Conservation (phyloP, 331 rosid genomes). For the Spiraea crenata region DNA sequence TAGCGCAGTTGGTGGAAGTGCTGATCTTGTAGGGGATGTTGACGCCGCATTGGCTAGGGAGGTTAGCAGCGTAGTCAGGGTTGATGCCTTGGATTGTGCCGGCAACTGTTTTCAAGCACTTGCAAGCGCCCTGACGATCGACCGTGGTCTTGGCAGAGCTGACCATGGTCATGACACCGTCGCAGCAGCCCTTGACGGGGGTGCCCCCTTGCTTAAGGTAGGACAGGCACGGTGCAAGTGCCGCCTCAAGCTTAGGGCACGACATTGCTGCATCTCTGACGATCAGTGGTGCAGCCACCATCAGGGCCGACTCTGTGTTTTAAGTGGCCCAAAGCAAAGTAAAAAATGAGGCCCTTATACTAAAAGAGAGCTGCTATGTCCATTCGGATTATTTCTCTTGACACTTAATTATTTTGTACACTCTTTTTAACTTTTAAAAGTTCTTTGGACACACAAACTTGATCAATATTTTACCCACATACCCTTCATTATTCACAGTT, state of each 20-base stretch:
- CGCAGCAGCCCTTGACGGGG: constrained; percentile 19
- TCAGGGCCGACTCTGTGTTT: too few species aligned
- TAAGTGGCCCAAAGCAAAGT: too few species aligned
- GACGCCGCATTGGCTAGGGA: constrained; percentile 41
- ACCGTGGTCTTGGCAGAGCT: constrained; percentile 24
- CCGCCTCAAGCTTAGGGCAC: constrained; percentile 19
- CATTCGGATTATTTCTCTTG: too few species aligned
- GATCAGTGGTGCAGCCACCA: constrained; percentile 13
- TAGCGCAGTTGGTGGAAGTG: constrained; percentile 37
- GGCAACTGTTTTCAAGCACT: constrained; percentile 35
- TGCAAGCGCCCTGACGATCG: constrained; percentile 33
- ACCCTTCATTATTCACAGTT: too few species aligned
- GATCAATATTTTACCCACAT: too few species aligned
- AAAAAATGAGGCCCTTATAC: too few species aligned
- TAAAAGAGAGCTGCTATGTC: too few species aligned
- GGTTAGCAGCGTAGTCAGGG: constrained; percentile 6
- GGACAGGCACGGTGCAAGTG: constrained; percentile 18
- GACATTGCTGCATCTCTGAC: constrained; percentile 20
- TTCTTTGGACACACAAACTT: too few species aligned
- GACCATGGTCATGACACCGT: constrained; percentile 20
- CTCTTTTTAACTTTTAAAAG: too few species aligned
- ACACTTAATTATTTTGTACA: too few species aligned
- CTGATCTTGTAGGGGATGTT: constrained; percentile 56
- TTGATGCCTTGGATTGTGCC: neutral
- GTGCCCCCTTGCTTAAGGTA: constrained; percentile 25